phyloP scores from a whole-genome alignment of 1,284 basidiomycete species.

The Hortiboletus rubellus region DNA sequence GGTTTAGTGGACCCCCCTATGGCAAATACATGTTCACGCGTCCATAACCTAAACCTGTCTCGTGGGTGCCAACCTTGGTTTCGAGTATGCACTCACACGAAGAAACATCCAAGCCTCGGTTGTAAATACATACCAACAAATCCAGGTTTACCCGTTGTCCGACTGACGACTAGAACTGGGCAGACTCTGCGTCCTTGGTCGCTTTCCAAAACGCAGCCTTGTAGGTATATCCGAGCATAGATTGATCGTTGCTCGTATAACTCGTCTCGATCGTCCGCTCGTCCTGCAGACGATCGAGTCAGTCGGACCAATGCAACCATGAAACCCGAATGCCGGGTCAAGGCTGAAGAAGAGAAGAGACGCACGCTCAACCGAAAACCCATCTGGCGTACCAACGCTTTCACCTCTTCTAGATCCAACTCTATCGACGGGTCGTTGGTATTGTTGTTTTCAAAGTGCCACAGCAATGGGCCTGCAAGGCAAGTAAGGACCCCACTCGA shows the following conservation, averaged over 20 bases:
- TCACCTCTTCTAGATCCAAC: slow-evolving; percentile 86
- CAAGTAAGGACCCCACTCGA: not conserved
- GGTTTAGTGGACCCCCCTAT: too few species aligned
- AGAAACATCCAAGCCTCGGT: not conserved
- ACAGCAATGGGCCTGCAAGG: slow-evolving; percentile 78
- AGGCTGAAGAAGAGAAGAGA: slow-evolving; percentile 7
- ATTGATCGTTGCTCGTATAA: slow-evolving; percentile 82
- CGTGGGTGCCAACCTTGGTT: too few species aligned
- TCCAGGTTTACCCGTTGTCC: not conserved
- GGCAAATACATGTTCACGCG: too few species aligned
- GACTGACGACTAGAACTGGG: not conserved
- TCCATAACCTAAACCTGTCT: too few species aligned
- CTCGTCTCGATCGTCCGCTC: slow-evolving; percentile 79
- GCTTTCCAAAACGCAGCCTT: slow-evolving; percentile 84
- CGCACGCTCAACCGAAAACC: slow-evolving; percentile 84
- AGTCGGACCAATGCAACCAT: slow-evolving; percentile 3
- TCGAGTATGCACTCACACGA: not conserved
- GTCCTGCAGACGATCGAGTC: slow-evolving; percentile 34
- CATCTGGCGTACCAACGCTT: slow-evolving; percentile 68
- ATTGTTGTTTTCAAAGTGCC: slow-evolving; percentile 93
- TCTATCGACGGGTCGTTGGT: slow-evolving; percentile 84
- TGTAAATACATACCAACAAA: not conserved
- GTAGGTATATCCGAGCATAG: slow-evolving; percentile 90
- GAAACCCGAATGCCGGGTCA: too few species aligned
- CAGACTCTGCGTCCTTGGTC: slow-evolving; percentile 47